Base-by-base conservation (phyloP, 768 basidiomycete genomes). In the Auricularia sp. region DNA sequence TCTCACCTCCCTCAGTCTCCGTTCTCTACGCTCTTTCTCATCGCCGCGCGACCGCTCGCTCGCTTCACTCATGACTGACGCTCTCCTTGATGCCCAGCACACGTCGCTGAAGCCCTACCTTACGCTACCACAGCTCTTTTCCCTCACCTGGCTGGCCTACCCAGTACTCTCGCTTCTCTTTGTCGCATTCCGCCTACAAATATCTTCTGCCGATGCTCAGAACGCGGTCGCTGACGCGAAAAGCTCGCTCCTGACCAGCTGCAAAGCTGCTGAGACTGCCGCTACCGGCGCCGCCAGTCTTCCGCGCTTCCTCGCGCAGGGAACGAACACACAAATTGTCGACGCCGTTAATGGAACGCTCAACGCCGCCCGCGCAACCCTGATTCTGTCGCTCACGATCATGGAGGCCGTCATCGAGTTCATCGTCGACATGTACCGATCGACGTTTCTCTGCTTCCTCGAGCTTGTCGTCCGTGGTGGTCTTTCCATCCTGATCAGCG, bases 361-460 rank as follows among this genome's bases (percentile, higher is more conserved):
- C 75, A 80, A 87, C 64, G 91, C 82, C 33, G 88, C 93, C n/a
- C 87, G 90, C 24, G 85, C 80, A 10, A 82, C 88, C 5, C 81
- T 97, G 63, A 77, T 89, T 44, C 77, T 92, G 47, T 77, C 91
- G 2, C 77, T 98, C 64, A 96, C 90, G 0, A 79, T 86, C 44
- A 88, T 96, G 84, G 92, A 97, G 72, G 86, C 81, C 1, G 83
- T 95, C 70, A 87, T 94, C 76, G 93, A 91, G 70, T 98, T 98
- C 75, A 83, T 97, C 68, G 83, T 98, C 68, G 89, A 93, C 75
- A 84, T 88, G 58, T 98, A 97, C 73, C 88, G 94, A 47, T 95
- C 94, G 3, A 90, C 95, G 3, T 87, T 96, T 71, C 81, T 99
- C 63, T 99, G 96, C 74, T 94, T 97, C 69, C 77, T 97, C 68